These are phyloP conservation scores for Wolfiporia cocos DNA, from an alignment of 1,284 basidiomycete species.

Conservation along the genomic window DNA sequence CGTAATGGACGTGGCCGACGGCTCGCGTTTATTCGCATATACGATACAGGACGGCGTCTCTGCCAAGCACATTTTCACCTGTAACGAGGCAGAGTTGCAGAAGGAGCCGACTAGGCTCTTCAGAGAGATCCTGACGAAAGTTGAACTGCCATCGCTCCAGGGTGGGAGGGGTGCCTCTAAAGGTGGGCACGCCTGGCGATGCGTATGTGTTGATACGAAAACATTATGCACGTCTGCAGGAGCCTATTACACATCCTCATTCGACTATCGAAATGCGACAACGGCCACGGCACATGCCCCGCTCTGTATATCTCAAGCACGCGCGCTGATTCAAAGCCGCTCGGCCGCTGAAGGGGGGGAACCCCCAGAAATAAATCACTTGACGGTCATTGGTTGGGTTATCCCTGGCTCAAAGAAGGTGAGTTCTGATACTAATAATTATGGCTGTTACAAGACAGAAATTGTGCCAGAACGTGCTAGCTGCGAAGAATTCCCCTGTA, in stretches of 20 bases:
- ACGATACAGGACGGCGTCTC: slow-evolving; percentile 14
- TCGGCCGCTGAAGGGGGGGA: too few relatives aligned
- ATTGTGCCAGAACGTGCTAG: too few relatives aligned
- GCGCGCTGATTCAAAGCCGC: too few relatives aligned
- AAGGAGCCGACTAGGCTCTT: slow-evolving; percentile 25
- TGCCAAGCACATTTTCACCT: slow-evolving; percentile 34
- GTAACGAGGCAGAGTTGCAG: slow-evolving; percentile 29
- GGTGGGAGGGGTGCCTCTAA: slow-evolving; percentile 12
- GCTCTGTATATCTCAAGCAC: slow-evolving; percentile 4
- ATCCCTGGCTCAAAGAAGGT: too few relatives aligned
- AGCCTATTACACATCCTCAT: slow-evolving; percentile 25
- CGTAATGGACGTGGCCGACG: slow-evolving; percentile 19
- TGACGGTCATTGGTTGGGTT: too few relatives aligned
- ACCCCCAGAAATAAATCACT: too few relatives aligned
- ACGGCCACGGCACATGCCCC: slow-evolving; percentile 13
- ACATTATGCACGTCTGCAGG: slow-evolving; percentile 15
- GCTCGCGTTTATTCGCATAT: slow-evolving; percentile 27
- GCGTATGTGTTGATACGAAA: slow-evolving; percentile 17
- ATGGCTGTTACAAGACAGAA: too few relatives aligned
- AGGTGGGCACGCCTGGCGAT: slow-evolving; percentile 5
- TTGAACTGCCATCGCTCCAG: too few relatives aligned
- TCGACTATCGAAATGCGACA: slow-evolving; percentile 8
- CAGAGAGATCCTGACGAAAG: slow-evolving; percentile 25
- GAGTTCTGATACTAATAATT: too few relatives aligned
- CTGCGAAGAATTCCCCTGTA: too few relatives aligned